A percentile compares a stretch with the other conserved stretches of the same genome.
phyloP scores from a whole-genome alignment of 2,329 filamentous ascomycete species.

The Endocalyx cinctus region DNA sequence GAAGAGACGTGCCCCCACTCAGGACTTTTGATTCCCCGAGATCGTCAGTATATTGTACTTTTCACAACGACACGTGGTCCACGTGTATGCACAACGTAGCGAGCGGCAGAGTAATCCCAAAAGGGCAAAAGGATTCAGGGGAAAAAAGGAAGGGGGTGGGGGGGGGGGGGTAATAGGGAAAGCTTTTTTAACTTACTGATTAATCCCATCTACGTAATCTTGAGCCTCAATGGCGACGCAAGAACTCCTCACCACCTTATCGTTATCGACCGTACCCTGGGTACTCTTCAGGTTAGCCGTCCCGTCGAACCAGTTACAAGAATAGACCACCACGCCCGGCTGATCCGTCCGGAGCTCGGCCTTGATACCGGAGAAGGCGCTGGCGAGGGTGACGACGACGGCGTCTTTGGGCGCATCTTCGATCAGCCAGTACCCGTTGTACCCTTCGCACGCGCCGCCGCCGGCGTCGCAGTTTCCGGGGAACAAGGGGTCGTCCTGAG shows the following conservation, averaged over 20 bases:
- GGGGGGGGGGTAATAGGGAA: no score
- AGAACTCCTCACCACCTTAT: conserved; percentile 53
- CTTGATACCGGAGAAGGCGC: conserved; percentile 62
- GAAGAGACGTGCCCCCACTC: conserved; percentile 37
- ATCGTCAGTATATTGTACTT: conserved; percentile 7
- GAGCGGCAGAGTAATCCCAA: no score
- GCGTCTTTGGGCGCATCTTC: conserved; percentile 35
- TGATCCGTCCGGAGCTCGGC: conserved; percentile 68
- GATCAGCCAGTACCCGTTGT: conserved; percentile 58
- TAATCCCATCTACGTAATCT: conserved; percentile 74
- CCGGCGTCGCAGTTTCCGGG: conserved; percentile 54
- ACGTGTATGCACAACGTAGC: no score
- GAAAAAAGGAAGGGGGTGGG: no score
- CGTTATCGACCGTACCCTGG: conserved; percentile 45
- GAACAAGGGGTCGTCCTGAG: conserved; percentile 50
- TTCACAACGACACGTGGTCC: no score
- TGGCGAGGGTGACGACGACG: conserved; percentile 52
- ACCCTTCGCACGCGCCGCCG: conserved; percentile 64
- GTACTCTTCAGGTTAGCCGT: conserved; percentile 52
- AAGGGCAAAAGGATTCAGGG: no score
- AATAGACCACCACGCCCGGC: conserved; percentile 66
- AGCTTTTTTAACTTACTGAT: conserved; percentile 58
- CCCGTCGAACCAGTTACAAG: conserved; percentile 54
- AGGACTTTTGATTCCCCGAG: conserved; percentile 27
- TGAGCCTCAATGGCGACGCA: conserved; percentile 74